phyloP scores from a whole-genome alignment of 164 flowering plant genomes.

The Taxillus chinensis region DNA sequence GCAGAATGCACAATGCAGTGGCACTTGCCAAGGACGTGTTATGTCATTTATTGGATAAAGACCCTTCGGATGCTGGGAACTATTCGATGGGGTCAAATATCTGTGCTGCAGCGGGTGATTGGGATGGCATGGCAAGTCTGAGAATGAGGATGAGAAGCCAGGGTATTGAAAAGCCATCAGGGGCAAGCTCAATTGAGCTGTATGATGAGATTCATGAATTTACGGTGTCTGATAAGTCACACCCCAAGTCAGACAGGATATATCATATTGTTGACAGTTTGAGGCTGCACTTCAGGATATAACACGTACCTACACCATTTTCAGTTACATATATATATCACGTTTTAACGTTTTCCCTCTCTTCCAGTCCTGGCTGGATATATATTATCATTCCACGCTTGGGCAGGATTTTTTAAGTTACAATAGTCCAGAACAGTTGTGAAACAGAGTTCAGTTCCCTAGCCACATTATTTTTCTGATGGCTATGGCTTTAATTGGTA shows the following conservation, averaged over 20 bases:
- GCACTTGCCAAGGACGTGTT: conserved; percentile 48
- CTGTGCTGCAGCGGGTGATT: conserved; percentile 58
- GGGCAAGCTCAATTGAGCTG: conserved; percentile 57
- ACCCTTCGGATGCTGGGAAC: conserved; percentile 43
- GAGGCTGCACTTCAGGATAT: conserved; percentile 31
- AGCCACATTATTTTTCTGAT: no score
- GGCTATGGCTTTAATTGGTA: no score
- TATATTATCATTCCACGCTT: no score
- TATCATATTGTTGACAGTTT: conserved; percentile 50
- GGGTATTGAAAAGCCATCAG: conserved; percentile 34
- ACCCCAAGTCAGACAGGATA: conserved; percentile 43
- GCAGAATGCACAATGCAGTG: conserved; percentile 46
- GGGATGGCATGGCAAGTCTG: conserved; percentile 46
- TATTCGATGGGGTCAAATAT: conserved; percentile 57
- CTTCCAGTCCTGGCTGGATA: no score
- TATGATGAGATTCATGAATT: conserved; percentile 57
- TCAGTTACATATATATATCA: no score
- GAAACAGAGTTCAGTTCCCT: no score
- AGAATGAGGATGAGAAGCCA: conserved; percentile 43
- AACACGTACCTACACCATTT: no score
- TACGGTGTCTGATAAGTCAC: conserved; percentile 46
- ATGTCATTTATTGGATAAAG: conserved; percentile 31
- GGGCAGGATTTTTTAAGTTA: no score
- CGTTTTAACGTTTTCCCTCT: no score
- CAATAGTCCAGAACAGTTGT: no score